Base-by-base conservation (phyloP, 2,329 filamentous ascomycete species). In the Kalaharituber pfeilii region DNA sequence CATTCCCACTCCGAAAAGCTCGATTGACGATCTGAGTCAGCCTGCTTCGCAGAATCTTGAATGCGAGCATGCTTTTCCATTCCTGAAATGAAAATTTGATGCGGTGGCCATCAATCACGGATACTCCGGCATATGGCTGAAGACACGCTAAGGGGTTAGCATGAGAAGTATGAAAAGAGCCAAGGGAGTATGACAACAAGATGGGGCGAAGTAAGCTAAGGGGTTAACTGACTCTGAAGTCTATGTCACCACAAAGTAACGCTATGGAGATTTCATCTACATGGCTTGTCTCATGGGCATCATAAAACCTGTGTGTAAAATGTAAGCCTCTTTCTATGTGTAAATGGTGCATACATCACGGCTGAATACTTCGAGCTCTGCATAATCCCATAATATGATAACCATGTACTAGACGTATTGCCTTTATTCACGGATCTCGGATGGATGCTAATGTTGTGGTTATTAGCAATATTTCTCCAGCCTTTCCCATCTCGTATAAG, bases 361-460 rank as follows among this genome's bases (percentile, higher is more conserved):
- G n/a, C n/a, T n/a, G n/a, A n/a, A 75, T 76, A 75, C 81, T 85
- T 70, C 72, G 82, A 87, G 2, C 84, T 83, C 67, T 95, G 88
- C 86, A 96, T 94, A 60, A 96, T 94, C 67, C 94, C 84, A 70
- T 96, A 96, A 67, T 94, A 98, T 0, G 85, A 91, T 45, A 98
- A 71, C 80, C 86, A 96, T 64, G 80, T 82, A 36, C 87, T 71
- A 39, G 80, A 77, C 49, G 73, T 71, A 56, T 72, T 73, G 6
- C 74, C 76, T 65, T 87, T 87, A 67, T 96, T 96, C 60, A 98
- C 85, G 1, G 86, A 94, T 0, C 82, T 84, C 0, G 87, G 84
- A 62, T 94, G 86, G 20, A 98, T 72, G 55, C 80, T 86, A 62
- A 98, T 87, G 45, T 78, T 77, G 67, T 96, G 89, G 66, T 93